Base-by-base conservation (phyloP, 768 basidiomycete genomes). In the Phaeolepiota aurea region DNA sequence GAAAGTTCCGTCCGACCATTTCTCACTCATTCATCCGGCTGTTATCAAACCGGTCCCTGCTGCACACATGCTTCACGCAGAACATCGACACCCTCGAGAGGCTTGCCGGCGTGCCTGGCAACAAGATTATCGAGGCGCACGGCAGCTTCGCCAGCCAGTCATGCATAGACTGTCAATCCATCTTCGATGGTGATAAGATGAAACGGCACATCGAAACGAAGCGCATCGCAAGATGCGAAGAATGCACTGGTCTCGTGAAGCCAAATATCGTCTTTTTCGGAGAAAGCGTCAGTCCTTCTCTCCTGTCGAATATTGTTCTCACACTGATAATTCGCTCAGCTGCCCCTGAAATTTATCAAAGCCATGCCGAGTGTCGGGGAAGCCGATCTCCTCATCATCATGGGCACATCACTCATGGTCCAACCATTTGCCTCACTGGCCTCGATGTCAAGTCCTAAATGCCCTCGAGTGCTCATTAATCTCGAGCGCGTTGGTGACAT, bases 221-320 rank as follows among this genome's bases (percentile, higher is more conserved):
- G 31, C 58, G 74, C 45, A 77, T 87, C 11, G 79, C 91, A 3
- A 69, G 63, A 36, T 97, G 94, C 55, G 57, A 57, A 20, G 43
- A 42, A 3, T 91, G 90, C 47, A 65, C 63, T 1, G 89, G 88
- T 0, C 66, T 88, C 28, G 80, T 92, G 12, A 91, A 93, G 58
- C 90, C 90, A n/a, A 87, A 94, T 52, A 94, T 94, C 32, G 87
- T 94, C 10, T 93, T 94, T 62, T 93, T 94, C 52, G 90, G 92
- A 16, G 86, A 90, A 61, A 54, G 70, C 25, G 81, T 85, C 54
- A 21, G 79, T 63, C 12, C 33, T 25, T 37, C 12, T 42, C 43
- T 37, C 5, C 14, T 28, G 25, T 42, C 31, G 18, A 23, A 14
- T 41, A 7, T 41, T 20, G 9, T 5, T 9, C 18, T 10, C 28